Evolutionary conservation across 1,139 yeast species (phyloP).

Genomic region (Yamadazyma buinensis): DNA sequence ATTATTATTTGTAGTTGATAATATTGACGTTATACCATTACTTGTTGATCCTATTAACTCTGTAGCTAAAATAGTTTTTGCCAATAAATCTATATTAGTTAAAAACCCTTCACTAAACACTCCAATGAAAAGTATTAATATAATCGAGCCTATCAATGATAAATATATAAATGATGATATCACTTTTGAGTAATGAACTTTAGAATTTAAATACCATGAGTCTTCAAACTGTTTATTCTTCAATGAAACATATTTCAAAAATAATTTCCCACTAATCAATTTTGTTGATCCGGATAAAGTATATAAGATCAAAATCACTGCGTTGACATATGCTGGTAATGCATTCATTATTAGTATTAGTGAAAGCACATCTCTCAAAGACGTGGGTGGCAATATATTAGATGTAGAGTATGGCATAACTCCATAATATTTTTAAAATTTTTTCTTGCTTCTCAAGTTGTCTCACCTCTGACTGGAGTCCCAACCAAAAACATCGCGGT

Average conservation of each 20-base stretch:
- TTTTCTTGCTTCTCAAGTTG: neutral
- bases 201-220: slow-evolving; percentile 10
- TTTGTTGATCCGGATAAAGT: slow-evolving; percentile 41
- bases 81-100: slow-evolving; percentile 39
- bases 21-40: slow-evolving; percentile 5
- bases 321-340: slow-evolving; percentile 40
- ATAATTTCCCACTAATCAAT: slow-evolving; percentile 38
- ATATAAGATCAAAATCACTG: slow-evolving; percentile 33
- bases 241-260: slow-evolving; percentile 27
- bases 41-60: slow-evolving; percentile 41
- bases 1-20: slow-evolving; percentile 2
- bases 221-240: slow-evolving; percentile 11
- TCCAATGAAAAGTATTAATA: slow-evolving; percentile 27
- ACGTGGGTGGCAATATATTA: slow-evolving; percentile 25
- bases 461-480: no score
- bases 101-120: slow-evolving; percentile 31
- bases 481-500: no score
- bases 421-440: slow-evolving; percentile 5
- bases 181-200: slow-evolving; percentile 17
- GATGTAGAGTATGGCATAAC: slow-evolving; percentile 8
- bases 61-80: slow-evolving; percentile 50
- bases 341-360: slow-evolving; percentile 37
- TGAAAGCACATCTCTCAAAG: slow-evolving; percentile 44
- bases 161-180: slow-evolving; percentile 20
- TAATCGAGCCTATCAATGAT: slow-evolving; percentile 25